Base-by-base conservation (phyloP, 2,329 filamentous ascomycete genomes). In the Byssochlamys sp. region DNA sequence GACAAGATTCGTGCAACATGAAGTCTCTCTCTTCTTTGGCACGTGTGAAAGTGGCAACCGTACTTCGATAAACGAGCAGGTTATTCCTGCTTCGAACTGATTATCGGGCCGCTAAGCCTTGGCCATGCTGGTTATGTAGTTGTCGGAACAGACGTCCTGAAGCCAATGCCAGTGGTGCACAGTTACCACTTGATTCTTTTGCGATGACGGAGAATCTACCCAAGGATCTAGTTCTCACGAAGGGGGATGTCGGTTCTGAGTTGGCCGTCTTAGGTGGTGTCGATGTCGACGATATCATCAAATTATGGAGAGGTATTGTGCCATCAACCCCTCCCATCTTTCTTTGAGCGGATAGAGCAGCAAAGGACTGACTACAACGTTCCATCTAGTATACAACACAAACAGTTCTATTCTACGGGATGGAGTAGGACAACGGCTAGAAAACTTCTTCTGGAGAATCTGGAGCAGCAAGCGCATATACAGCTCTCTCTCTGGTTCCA, bases 371-470 rank as follows among this genome's bases (percentile, higher is more conserved):
- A 51, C 25, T 57, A 28, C 55, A 29, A 39, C 55, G n/a, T 39
- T 39, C 60, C 14, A 12, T 51, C 24, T 48, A 80, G 78, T 77
- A 45, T 80, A 78, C 63, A 73, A 70, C 55, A 72, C 73, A 55
- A 79, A 77, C 55, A 74, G 74, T 53, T 67, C 73, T 52, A 71
- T 74, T 14, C 70, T 77, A 53, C 68, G 73, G 48, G 71, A 75
- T 58, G 66, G 71, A 48, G 66, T 68, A 4, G 76, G 77, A 52
- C 65, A 67, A 55, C 71, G 79, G 58, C 67, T 80, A n/a, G 77
- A 80, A 58, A 79, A 80, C 63, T 70, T 81, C 29, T 81, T 81
- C 63, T 81, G 79, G 79, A 69, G 79, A 55, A 75, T 81, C 60
- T 80, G 77, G 77, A 70, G 76, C 54, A 77, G 70, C 55, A 64